Conservation (phyloP, 2,329 filamentous ascomycete genomes). For the Myriosclerotinia scirpicola region DNA sequence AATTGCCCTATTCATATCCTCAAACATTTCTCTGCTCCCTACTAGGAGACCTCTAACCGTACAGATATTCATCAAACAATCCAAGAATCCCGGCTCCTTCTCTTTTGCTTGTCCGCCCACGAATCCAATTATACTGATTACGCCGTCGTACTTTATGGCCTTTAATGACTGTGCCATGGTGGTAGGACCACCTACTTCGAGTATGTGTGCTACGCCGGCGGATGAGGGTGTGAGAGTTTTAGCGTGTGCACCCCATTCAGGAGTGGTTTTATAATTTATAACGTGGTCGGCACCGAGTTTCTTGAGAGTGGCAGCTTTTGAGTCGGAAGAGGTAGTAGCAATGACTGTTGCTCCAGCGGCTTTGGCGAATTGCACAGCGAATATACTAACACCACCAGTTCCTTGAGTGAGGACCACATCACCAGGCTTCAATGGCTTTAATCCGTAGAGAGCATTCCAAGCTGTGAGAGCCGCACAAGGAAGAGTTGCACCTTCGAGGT, state of each 20-base stretch:
- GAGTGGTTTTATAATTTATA: conserved; percentile 46
- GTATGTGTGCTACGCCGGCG: conserved; percentile 45
- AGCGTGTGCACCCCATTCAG: conserved; percentile 45
- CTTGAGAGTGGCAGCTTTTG: conserved; percentile 43
- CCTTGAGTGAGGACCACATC: conserved; percentile 46
- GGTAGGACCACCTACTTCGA: conserved; percentile 46
- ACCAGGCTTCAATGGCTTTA: conserved; percentile 40
- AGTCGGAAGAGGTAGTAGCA: conserved; percentile 44
- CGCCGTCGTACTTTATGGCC: conserved; percentile 45
- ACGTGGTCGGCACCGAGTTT: conserved; percentile 46
- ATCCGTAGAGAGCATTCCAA: conserved; percentile 59
- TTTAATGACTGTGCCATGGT: conserved; percentile 46
- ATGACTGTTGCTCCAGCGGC: conserved; percentile 46
- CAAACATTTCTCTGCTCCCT: conserved; percentile 50
- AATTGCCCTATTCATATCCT: conserved; percentile 52
- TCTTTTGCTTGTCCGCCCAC: conserved; percentile 37
- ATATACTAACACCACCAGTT: conserved; percentile 46
- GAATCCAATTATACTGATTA: conserved; percentile 45
- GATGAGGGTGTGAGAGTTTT: conserved; percentile 42
- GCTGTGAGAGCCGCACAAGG: conserved; percentile 55
- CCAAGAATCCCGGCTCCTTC: conserved; percentile 38
- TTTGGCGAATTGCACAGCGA: conserved; percentile 45
- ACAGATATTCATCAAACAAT: conserved; percentile 41
- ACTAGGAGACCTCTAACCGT: conserved; percentile 50
- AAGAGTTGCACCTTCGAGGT: conserved; percentile 50